A percentile compares a stretch with the other conserved stretches of the same genome.
Evolutionary conservation across 208 protist genomes (phyloP).

Genomic region (Crithidia fasciculata): DNA sequence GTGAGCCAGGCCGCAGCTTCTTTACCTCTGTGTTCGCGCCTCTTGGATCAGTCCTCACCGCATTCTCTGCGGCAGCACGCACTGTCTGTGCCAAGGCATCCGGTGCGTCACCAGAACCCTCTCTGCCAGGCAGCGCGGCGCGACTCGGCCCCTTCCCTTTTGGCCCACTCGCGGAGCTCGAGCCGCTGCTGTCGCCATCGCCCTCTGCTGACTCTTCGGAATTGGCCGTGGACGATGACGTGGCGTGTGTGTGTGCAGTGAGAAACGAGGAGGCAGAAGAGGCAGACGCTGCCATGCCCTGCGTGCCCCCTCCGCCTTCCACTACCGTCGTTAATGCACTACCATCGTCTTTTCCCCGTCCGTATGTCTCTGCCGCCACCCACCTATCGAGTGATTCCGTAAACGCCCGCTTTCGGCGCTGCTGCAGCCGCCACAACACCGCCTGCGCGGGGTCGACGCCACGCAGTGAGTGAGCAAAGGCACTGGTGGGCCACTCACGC

Average conservation of each 20-base stretch:
- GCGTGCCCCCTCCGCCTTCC: too few species aligned
- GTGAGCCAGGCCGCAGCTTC: background rate
- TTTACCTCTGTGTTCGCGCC: background rate
- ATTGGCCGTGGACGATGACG: background rate
- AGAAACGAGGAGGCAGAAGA: background rate
- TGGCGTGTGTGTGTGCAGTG: background rate
- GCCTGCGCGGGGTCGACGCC: background rate
- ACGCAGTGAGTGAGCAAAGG: background rate
- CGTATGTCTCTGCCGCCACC: background rate
- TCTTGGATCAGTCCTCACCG: background rate
- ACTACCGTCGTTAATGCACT: too few species aligned
- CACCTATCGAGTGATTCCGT: background rate
- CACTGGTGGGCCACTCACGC: slow-evolving; percentile 1
- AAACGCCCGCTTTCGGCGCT: background rate
- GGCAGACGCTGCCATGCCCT: too few species aligned
- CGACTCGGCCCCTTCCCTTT: background rate
- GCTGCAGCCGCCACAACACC: slow-evolving; percentile 14
- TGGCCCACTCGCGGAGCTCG: background rate
- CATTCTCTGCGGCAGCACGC: background rate
- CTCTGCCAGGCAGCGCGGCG: background rate
- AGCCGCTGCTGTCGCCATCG: background rate
- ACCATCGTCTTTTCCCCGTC: too few species aligned
- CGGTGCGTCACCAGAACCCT: background rate
- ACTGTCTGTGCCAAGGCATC: background rate
- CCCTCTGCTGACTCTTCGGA: background rate